Percentiles rank a stretch among this genome's conserved stretches.
Evolutionary conservation across 2,329 filamentous ascomycete species (phyloP).

Genomic region (Trichoderma sp.): DNA sequence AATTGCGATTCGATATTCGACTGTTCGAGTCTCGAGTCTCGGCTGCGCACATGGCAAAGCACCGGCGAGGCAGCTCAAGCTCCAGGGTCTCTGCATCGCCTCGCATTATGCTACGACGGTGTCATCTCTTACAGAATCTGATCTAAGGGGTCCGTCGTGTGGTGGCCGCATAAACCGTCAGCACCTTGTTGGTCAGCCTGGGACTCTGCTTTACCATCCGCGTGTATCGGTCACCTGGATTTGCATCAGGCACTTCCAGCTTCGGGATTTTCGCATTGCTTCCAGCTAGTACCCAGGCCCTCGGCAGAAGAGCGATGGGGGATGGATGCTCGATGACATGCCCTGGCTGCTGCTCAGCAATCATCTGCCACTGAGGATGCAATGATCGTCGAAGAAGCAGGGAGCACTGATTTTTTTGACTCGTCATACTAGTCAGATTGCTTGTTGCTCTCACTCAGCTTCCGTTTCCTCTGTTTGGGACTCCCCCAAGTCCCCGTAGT

Average conservation of each 20-base stretch:
- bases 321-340: neutral
- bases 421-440: neutral
- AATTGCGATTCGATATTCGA: constrained; percentile 10
- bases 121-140: constrained; percentile 3
- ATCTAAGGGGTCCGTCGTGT: constrained; percentile 13
- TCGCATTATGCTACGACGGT: neutral
- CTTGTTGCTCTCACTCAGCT: neutral
- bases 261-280: neutral
- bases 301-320: neutral
- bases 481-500: too few relatives aligned
- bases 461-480: neutral
- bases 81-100: neutral
- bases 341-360: neutral
- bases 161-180: constrained; percentile 15
- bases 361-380: neutral
- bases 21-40: too few relatives aligned
- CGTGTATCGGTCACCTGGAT: constrained; percentile 20
- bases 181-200: constrained; percentile 14
- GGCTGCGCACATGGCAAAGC: neutral
- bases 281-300: constrained; percentile 15
- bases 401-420: neutral
- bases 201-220: constrained; percentile 6
- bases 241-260: constrained; percentile 22
- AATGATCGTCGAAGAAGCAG: neutral
- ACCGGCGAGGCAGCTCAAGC: neutral